A percentile compares a stretch with the other conserved stretches of the same genome.
These are phyloP conservation scores for Metschnikowia santaceciliae DNA, from an alignment of 805 yeast genomes.

Conservation along the genomic window DNA sequence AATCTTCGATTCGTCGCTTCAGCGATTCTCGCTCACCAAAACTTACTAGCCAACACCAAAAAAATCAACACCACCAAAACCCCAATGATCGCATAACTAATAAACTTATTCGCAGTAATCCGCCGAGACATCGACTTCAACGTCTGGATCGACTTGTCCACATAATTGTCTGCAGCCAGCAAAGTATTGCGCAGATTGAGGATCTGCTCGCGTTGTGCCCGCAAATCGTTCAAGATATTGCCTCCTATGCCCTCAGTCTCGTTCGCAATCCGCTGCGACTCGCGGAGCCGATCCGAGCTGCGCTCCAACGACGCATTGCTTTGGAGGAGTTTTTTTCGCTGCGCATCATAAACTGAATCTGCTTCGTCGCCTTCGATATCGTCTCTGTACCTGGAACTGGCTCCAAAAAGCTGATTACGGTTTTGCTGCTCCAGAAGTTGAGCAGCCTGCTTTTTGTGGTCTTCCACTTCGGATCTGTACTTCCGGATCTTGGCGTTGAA, in stretches of 20 bases:
- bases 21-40: conserved; percentile 41
- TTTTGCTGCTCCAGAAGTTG: conserved; percentile 65
- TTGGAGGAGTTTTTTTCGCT: conserved; percentile 74
- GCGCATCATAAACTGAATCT: conserved; percentile 44
- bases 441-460: conserved; percentile 52
- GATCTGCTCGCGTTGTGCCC: conserved; percentile 92
- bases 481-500: conserved; percentile 75
- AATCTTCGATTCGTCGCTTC: too few species aligned
- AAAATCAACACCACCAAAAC: conserved; percentile 78
- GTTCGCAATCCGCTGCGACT: conserved; percentile 83
- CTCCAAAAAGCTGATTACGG: conserved; percentile 69
- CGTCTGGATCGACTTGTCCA: conserved; percentile 84
- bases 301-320: conserved; percentile 80
- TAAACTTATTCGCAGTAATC: conserved; percentile 83
- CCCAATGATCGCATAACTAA: conserved; percentile 88
- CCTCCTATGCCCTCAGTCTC: conserved; percentile 94
- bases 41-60: conserved; percentile 79
- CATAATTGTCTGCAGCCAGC: conserved; percentile 87
- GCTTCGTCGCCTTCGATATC: conserved; percentile 21
- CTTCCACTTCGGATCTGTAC: conserved; percentile 56
- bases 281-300: conserved; percentile 76
- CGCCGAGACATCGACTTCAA: conserved; percentile 89
- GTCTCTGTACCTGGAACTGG: conserved; percentile 29
- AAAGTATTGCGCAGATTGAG: conserved; percentile 80
- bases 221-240: conserved; percentile 77